Conservation (phyloP, 1,284 basidiomycete species). For the Phlebopus sp. region DNA sequence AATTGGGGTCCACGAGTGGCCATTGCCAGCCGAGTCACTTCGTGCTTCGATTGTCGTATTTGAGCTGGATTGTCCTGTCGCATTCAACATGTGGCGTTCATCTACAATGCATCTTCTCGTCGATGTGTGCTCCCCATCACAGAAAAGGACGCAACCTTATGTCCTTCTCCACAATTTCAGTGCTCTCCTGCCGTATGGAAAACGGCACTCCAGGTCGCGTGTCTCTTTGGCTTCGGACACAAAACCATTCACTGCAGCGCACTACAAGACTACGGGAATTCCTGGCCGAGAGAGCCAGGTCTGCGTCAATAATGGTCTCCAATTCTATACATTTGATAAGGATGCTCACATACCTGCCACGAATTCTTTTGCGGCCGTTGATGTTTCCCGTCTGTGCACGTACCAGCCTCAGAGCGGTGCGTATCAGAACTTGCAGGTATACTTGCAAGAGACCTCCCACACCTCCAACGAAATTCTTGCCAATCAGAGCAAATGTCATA, state of each 20-base stretch:
- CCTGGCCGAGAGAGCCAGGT: constrained; percentile 24
- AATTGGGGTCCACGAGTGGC: constrained; percentile 49
- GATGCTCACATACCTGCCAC: constrained; percentile 13
- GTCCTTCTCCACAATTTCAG: constrained; percentile 14
- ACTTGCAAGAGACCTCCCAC: constrained; percentile 36
- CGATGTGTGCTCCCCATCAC: constrained; percentile 26
- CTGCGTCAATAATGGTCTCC: constrained; percentile 37
- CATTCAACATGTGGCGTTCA: constrained; percentile 44
- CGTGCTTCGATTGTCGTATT: constrained; percentile 38
- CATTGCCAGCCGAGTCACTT: constrained; percentile 34
- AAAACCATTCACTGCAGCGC: constrained; percentile 38
- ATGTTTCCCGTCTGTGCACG: constrained; percentile 27
- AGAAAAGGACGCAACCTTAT: neutral
- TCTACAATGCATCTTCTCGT: constrained; percentile 39
- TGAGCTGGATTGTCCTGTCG: constrained; percentile 40
- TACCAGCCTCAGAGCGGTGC: constrained; percentile 28
- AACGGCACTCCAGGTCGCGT: constrained; percentile 19
- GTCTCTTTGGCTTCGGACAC: constrained; percentile 39
- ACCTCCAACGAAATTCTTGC: constrained; percentile 44
- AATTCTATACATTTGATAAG: constrained; percentile 22
- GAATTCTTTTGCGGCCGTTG: constrained; percentile 9
- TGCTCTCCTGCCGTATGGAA: constrained; percentile 10
- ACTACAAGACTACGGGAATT: constrained; percentile 33
- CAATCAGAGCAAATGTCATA: constrained; percentile 37
- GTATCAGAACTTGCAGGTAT: constrained; percentile 38